A percentile compares a stretch with the other conserved stretches of the same genome.
Evolutionary conservation across 441 rosid species (phyloP).

Genomic region (Populus hybrid): DNA sequence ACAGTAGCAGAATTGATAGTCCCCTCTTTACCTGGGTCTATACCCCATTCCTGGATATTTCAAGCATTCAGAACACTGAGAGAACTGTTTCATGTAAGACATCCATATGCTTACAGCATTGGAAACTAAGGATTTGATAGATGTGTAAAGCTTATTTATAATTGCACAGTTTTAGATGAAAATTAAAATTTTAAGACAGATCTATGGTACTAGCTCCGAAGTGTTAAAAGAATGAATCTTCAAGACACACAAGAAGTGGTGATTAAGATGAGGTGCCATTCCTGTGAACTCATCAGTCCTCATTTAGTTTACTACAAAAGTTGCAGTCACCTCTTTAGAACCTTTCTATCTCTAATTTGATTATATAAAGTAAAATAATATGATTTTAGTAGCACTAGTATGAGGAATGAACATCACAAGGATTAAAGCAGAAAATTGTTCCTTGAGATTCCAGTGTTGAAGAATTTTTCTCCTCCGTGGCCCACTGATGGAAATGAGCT

Average conservation of each 20-base stretch:
- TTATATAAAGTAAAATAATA: not conserved
- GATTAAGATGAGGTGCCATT: not conserved
- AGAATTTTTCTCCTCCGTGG: not conserved
- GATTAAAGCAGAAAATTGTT: not conserved
- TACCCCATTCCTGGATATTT: slow-evolving; percentile 77
- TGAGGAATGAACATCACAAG: not conserved
- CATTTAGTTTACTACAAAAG: not conserved
- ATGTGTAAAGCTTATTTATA: not conserved
- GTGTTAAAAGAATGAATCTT: not conserved
- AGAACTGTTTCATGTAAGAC: not conserved
- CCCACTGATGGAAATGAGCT: not conserved
- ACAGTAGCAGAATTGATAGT: slow-evolving; percentile 59
- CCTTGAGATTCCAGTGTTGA: not conserved
- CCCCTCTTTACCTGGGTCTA: slow-evolving; percentile 49
- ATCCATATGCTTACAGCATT: not conserved
- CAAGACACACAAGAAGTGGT: not conserved
- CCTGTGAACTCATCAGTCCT: not conserved
- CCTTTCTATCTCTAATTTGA: not conserved
- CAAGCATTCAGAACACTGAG: slow-evolving; percentile 21
- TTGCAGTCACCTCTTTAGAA: not conserved
- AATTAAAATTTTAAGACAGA: not conserved
- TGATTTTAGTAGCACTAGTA: not conserved
- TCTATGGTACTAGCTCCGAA: not conserved
- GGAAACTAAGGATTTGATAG: not conserved
- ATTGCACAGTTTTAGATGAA: not conserved